Evolutionary conservation across 768 basidiomycete genomes (phyloP), one percentile per base, ranked within the genome.

Genomic region (Dioszegia aurantiaca): DNA sequence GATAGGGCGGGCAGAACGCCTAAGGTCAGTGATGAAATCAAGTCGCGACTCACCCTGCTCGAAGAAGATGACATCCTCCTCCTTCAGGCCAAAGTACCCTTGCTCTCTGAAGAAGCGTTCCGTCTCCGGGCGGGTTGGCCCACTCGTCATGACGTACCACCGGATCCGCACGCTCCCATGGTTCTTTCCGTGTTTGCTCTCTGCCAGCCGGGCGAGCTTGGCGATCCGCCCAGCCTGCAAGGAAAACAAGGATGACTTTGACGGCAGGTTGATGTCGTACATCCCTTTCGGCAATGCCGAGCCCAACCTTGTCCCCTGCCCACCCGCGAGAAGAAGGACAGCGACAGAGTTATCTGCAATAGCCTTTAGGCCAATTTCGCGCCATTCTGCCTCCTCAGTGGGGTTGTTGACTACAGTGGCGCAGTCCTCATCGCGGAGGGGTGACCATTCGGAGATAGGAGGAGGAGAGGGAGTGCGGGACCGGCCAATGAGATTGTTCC

Each of bases 71-170:
- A 99, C 86, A 68, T 95, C 86, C 61, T 84, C 80, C 57, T 84
- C 72, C 51, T 85, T 74, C 60, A 99, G 82, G 3, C 94, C 93
- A 73, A 97, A 99, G 79, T 82, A 88, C 2, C 77, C 75, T 78
- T 91, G 82, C 60, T 83, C 80, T 61, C 79, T 79, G 79, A 98
- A 97, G 81, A 87, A 98, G 26, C 79, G 79, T 76, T 90, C 88
- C 23, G 95, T 98, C 33, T 87, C 88, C 39, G 78, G 80, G 64
- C 91, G 84, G 33, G 95, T 99, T 37, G 94, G 95, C 23, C 93
- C 93, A 72, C 89, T 92, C 56, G 94, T 98, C 95, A 99, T 99
- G 70, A 99, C 85, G 79, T 97, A 98, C 95, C 95, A 98, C 36
- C 90, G 89, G 56, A 98, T 84, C 52, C 84, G 76, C 53, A 90